Conservation (phyloP, 1,139 yeast genomes). For the Debaryomyces fabryi region DNA sequence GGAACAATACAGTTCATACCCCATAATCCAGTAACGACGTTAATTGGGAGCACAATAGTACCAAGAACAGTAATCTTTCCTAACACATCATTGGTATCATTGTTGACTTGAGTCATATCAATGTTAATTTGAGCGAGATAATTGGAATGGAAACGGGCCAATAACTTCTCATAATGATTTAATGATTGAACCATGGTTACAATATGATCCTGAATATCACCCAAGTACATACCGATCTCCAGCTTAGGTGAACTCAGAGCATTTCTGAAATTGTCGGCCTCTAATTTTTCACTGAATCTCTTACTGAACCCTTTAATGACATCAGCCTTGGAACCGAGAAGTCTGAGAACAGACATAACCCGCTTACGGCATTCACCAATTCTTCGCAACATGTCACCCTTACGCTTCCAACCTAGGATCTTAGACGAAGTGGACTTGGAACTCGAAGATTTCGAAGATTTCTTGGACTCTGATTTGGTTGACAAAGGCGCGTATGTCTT, state of each 20-base stretch:
- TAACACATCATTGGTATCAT: slow-evolving; percentile 93
- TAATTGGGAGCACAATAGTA: slow-evolving; percentile 91
- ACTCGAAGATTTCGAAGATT: slow-evolving; percentile 21
- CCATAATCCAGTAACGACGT: slow-evolving; percentile 95
- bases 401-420: slow-evolving; percentile 79
- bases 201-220: slow-evolving; percentile 91
- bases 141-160: slow-evolving; percentile 92
- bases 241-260: slow-evolving; percentile 46
- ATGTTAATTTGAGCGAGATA: slow-evolving; percentile 95
- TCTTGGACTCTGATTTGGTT: slow-evolving; percentile 20
- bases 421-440: slow-evolving; percentile 49
- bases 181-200: slow-evolving; percentile 95
- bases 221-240: slow-evolving; percentile 74
- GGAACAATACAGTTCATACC: slow-evolving; percentile 98
- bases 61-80: slow-evolving; percentile 93
- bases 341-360: slow-evolving; percentile 85
- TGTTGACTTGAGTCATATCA: slow-evolving; percentile 96
- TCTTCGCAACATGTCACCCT: slow-evolving; percentile 91
- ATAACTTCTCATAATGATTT: slow-evolving; percentile 89
- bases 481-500: slow-evolving; percentile 1
- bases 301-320: slow-evolving; percentile 94
- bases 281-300: slow-evolving; percentile 69
- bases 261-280: slow-evolving; percentile 10
- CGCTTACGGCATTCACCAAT: slow-evolving; percentile 95
- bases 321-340: slow-evolving; percentile 91